Percentiles rank a stretch among this genome's conserved stretches.
Conservation (phyloP, 345 rosid genomes). For the Hevea brasiliensis region DNA sequence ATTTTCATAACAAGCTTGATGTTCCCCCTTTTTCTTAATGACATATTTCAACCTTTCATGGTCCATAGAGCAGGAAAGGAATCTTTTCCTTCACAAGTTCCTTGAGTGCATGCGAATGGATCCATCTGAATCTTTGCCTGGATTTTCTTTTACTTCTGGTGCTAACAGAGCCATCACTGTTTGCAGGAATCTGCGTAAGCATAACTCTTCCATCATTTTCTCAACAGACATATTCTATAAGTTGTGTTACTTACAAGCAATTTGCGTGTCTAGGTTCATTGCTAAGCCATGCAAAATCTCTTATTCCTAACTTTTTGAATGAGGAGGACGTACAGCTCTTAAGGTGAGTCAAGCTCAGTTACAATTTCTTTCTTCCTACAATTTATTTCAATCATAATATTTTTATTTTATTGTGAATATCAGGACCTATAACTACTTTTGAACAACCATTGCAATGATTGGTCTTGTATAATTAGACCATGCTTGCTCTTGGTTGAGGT, state of each 20-base stretch:
- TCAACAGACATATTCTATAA: constrained; percentile 4
- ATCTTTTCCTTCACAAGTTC: constrained; percentile 72
- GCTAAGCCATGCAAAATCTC: constrained; percentile 83
- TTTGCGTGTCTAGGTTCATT: constrained; percentile 70
- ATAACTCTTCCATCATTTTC: constrained; percentile 18
- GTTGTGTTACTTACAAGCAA: constrained; percentile 21
- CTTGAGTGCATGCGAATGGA: constrained; percentile 64
- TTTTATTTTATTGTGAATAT: not conserved
- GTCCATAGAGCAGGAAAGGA: constrained; percentile 83
- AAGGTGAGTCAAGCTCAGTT: constrained; percentile 48
- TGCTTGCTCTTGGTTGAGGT: not conserved
- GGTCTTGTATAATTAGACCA: not conserved
- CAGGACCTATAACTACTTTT: not conserved
- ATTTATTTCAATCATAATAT: too few species aligned
- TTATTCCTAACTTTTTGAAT: constrained; percentile 61
- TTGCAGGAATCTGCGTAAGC: constrained; percentile 70
- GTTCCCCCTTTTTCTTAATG: not conserved
- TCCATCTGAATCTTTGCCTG: constrained; percentile 60
- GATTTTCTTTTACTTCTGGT: constrained; percentile 51
- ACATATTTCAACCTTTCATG: constrained; percentile 15
- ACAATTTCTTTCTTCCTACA: constrained; percentile 12
- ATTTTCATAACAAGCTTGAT: constrained; percentile 11
- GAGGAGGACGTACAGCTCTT: constrained; percentile 74
- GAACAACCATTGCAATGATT: not conserved
- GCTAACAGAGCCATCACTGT: constrained; percentile 56